Percentiles rank a stretch among this genome's conserved stretches.
Conservation (phyloP, 2,329 filamentous ascomycete genomes). For the Clarireedia sp. region DNA sequence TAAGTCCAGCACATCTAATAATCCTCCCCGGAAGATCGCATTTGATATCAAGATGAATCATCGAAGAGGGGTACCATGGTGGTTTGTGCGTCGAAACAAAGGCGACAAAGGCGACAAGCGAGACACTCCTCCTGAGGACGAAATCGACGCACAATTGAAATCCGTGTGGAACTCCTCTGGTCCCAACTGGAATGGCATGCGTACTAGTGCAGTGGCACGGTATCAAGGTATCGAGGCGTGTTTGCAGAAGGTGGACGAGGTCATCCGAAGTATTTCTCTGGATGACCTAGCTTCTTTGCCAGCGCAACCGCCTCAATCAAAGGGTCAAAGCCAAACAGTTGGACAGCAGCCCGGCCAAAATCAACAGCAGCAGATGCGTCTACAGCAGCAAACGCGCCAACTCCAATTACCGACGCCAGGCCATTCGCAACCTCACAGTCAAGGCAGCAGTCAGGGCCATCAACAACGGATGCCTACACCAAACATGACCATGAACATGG, state of each 20-base stretch:
- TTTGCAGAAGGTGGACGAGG: constrained; percentile 22
- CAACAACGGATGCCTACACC: constrained; percentile 5
- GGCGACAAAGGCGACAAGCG: constrained; percentile 22
- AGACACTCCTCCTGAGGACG: constrained; percentile 16
- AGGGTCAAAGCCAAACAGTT: not conserved
- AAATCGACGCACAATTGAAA: constrained; percentile 35
- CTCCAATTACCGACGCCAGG: constrained; percentile 12
- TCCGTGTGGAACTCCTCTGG: constrained; percentile 40
- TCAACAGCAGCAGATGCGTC: not conserved
- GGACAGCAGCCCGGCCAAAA: not conserved
- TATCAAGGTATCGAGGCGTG: constrained; percentile 33
- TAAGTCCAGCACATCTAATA: constrained; percentile 20
- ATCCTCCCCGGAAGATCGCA: constrained; percentile 33
- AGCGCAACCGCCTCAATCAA: constrained; percentile 4
- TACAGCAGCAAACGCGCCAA: constrained; percentile 1
- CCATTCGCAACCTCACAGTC: constrained; percentile 14
- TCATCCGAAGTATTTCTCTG: constrained; percentile 18
- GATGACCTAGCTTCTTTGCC: not conserved
- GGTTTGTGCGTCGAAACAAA: constrained; percentile 22
- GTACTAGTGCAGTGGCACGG: constrained; percentile 39
- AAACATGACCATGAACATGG: constrained; percentile 8
- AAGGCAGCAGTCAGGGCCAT: constrained; percentile 5
- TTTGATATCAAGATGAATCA: constrained; percentile 45
- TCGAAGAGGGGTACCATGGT: constrained; percentile 37
- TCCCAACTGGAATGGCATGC: constrained; percentile 41